phyloP scores from a whole-genome alignment of 768 basidiomycete species.

The Lactifluus hygrophoroides region DNA sequence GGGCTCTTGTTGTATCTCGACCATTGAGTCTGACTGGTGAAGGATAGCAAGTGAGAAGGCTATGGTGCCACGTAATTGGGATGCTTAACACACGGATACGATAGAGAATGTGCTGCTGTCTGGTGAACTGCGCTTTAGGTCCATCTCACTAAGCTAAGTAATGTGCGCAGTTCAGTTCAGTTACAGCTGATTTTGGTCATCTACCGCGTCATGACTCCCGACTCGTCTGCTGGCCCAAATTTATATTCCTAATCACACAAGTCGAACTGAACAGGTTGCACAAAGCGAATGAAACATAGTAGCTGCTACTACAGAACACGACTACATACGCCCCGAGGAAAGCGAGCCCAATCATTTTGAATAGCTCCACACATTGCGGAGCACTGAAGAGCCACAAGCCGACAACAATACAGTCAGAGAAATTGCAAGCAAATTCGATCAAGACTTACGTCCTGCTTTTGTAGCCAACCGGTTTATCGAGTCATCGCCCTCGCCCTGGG shows the following conservation, averaged over 20 bases:
- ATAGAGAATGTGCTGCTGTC: background rate
- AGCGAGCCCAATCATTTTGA: slow-evolving; percentile 59
- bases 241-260: too few species aligned
- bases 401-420: background rate
- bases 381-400: slow-evolving; percentile 44
- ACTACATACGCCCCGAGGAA: slow-evolving; percentile 2
- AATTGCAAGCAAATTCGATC: background rate
- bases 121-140: background rate
- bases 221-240: too few species aligned
- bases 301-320: slow-evolving; percentile 3
- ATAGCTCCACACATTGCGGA: slow-evolving; percentile 95
- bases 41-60: background rate
- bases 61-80: background rate
- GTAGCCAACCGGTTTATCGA: slow-evolving; percentile 94
- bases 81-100: slow-evolving; percentile 4
- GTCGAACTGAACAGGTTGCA: too few species aligned
- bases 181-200: too few species aligned
- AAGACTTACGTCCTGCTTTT: slow-evolving; percentile 80
- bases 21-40: slow-evolving; percentile 51
- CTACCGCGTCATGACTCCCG: too few species aligned
- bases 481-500: slow-evolving; percentile 94
- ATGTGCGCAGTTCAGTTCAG: background rate
- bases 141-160: background rate
- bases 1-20: slow-evolving; percentile 54
- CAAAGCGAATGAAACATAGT: background rate